Percentiles rank a stretch among this genome's conserved stretches.
Conservation (phyloP, 2,329 filamentous ascomycete genomes). For the Trichothecium sympodiale region DNA sequence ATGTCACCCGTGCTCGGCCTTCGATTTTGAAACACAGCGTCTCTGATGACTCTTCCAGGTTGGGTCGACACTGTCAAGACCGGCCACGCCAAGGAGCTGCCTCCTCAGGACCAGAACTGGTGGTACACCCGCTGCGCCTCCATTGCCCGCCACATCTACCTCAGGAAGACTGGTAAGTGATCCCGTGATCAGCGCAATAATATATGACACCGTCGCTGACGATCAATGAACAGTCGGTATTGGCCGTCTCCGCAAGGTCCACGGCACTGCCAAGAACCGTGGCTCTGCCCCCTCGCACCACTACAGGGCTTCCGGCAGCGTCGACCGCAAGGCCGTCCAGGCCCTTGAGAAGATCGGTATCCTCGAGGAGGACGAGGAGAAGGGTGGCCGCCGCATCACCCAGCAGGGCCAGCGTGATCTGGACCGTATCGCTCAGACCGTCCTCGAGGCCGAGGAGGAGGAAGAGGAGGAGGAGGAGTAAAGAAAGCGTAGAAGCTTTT, state of each 20-base stretch:
- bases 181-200: too few relatives aligned
- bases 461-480: conserved; percentile 56
- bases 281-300: conserved; percentile 85
- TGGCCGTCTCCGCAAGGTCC: conserved; percentile 90
- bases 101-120: conserved; percentile 98
- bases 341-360: conserved; percentile 98
- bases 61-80: conserved; percentile 99
- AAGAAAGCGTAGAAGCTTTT: conserved; percentile 15
- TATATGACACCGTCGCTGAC: too few relatives aligned
- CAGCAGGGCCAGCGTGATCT: conserved; percentile 98
- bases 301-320: conserved; percentile 86
- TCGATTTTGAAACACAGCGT: neutral
- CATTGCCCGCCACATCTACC: conserved; percentile 96
- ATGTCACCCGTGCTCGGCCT: conserved; percentile 25
- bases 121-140: conserved; percentile 84
- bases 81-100: conserved; percentile 90
- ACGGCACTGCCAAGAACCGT: conserved; percentile 96
- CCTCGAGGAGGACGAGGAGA: conserved; percentile 94
- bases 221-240: conserved; percentile 61
- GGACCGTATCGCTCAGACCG: conserved; percentile 86
- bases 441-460: conserved; percentile 60
- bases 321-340: conserved; percentile 97
- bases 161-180: conserved; percentile 66
- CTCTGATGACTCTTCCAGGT: conserved; percentile 37
- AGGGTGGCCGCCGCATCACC: conserved; percentile 96